Base-by-base conservation (phyloP, 345 rosid species). In the Viola odorata region DNA sequence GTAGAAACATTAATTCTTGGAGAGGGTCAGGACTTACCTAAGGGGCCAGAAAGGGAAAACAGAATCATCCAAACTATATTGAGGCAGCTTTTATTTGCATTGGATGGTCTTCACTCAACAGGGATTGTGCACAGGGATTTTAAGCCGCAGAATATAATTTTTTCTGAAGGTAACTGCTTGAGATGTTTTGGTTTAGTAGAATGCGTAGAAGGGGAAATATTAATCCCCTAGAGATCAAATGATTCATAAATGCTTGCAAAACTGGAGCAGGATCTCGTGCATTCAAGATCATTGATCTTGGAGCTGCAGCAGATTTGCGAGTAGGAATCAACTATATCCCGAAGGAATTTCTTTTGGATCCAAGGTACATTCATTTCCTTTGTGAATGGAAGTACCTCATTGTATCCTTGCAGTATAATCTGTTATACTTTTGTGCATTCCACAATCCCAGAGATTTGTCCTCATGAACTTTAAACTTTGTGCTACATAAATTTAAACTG, bases 311-410 rank as follows among this genome's bases (percentile, higher is more conserved):
- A 36, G 99, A 94, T 83, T 73, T 94, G 69, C 82, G 95, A 81
- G 99, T 84, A 53, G 96, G 98, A 54, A 94, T 94, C 69, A 90
- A 94, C 74, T 94, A 94, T 67, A 90, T 94, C 71, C 99, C 99
- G 11, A 90, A 90, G 67, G 97, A 94, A 56, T 94, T 90, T 76
- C 96, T 90, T 65, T 80, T 90, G 67, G 99, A 94, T 72, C 99
- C 97, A 47, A 87, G 97, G 99, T 84, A 78, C 58, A 42, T 54
- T 65, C 23, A 13, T 55, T 9, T 47, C 50, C 11, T 47, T 7
- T 42, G 3, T 23, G 32, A 23, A 23, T 23, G 32, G 32, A 0
- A 23, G 32, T 23, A 0, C 32, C 32, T 23, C 32, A 2, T 23
- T 23, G 2, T 23, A 23, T 23, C 32, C 32, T 23, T 23, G 32